Evolutionary conservation across 2,329 filamentous ascomycete species (phyloP), one percentile per base, ranked within the genome.

Genomic region (Ophiostoma australiae): DNA sequence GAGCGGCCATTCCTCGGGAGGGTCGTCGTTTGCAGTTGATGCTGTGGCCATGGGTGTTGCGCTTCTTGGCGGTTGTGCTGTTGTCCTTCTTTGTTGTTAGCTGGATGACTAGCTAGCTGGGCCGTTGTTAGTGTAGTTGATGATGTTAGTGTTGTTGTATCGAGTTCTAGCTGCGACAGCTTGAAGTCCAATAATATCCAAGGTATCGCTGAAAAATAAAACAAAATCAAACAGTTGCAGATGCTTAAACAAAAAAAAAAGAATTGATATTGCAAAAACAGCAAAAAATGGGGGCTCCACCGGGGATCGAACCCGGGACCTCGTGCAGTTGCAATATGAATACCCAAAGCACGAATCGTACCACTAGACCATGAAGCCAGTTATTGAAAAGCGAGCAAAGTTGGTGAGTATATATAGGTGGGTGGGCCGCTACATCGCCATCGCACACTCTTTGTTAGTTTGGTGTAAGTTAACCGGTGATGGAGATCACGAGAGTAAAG

Each of bases 231-330:
- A 13, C 11, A 61, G 27, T 23, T 3, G 20, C 3, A 13, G 23
- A 58, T 7, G n/a, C 4, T 1, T 11, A 63, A 20, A 17, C 0
- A 65, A 37, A 27, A 68, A 35, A 31, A 61, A 13, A 17, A 31
- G 67, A 13, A 67, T 15, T 7, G 23, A 58, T 33, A 23, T 41
- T 8, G 15, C 17, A 11, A 10, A 37, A 44, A 52, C 7, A 4
- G 4, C 11, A 67, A 73, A 73, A 73, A 72, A 70, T 35, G 31
- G 52, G 74, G 73, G 73, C 73, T 74, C 73, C 69, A 68, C 72
- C 73, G 73, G 73, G 73, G 73, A 73, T 74, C 73, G 73, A 74
- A 74, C 73, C 73, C 73, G 73, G 73, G 73, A 74, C 73, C 73
- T 74, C 73, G 72, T 74, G 73, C 72, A 74, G 72, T 74, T 74